Percentiles rank a stretch among this genome's conserved stretches.
phyloP scores from a whole-genome alignment of 352 stramenopile species.

The Phytophthora colocasiae region DNA sequence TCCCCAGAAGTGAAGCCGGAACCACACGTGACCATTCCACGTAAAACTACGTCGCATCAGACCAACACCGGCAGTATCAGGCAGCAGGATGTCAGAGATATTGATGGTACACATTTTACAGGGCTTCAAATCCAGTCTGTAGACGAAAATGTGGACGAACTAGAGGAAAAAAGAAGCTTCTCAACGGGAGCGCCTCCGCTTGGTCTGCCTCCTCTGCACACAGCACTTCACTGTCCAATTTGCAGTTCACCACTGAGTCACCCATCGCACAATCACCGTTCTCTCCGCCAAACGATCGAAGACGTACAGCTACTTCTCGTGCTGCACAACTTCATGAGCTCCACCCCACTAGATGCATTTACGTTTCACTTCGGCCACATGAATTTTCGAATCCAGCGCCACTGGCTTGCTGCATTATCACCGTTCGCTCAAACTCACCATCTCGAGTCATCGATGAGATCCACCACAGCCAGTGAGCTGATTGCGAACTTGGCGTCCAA shows the following conservation, averaged over 20 bases:
- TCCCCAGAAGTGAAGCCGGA: not conserved
- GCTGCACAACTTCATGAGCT: constrained; percentile 15
- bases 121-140: not conserved
- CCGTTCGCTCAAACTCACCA: not conserved
- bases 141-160: no score
- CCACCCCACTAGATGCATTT: constrained; percentile 7
- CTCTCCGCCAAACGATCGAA: constrained; percentile 3
- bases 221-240: constrained; percentile 4
- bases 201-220: not conserved
- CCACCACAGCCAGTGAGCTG: not conserved
- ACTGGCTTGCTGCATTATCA: constrained; percentile 16
- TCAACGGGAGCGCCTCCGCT: not conserved
- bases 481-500: constrained; percentile 8
- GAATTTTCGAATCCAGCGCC: constrained; percentile 18
- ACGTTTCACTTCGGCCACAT: constrained; percentile 20
- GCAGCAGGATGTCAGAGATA: not conserved
- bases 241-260: constrained; percentile 1
- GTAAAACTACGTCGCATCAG: not conserved
- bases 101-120: not conserved
- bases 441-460: not conserved
- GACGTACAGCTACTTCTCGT: constrained; percentile 11
- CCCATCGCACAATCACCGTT: not conserved
- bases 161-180: not conserved
- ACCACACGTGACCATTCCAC: not conserved
- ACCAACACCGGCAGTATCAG: not conserved